A percentile compares a stretch with the other conserved stretches of the same genome.
phyloP scores from a whole-genome alignment of 495 filamentous ascomycete genomes.

The Terfezia boudieri region DNA sequence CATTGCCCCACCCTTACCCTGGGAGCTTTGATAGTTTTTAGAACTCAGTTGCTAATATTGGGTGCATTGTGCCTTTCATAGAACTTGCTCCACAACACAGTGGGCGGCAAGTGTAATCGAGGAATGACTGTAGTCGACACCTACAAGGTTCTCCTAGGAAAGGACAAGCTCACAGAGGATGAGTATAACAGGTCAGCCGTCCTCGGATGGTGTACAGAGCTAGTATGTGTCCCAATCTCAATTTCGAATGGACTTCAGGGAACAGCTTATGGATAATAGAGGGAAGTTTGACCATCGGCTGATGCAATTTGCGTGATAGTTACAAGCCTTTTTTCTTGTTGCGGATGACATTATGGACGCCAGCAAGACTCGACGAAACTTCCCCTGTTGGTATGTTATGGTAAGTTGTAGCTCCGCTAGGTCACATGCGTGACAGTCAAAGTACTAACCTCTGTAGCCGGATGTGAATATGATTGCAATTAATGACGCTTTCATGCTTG shows the following conservation, averaged over 20 bases:
- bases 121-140: slow-evolving; percentile 96
- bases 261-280: not conserved
- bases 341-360: slow-evolving; percentile 97
- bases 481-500: slow-evolving; percentile 96
- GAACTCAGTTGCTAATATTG: slow-evolving; percentile 7
- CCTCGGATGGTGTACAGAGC: slow-evolving; percentile 89
- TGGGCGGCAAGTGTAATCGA: slow-evolving; percentile 95
- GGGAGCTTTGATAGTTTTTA: not conserved
- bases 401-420: slow-evolving; percentile 1
- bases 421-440: not conserved
- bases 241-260: not conserved
- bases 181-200: slow-evolving; percentile 68
- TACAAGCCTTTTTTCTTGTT: slow-evolving; percentile 97
- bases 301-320: slow-evolving; percentile 13
- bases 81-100: slow-evolving; percentile 60
- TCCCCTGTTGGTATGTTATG: slow-evolving; percentile 76
- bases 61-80: slow-evolving; percentile 17
- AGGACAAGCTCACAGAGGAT: slow-evolving; percentile 40
- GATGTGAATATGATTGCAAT: slow-evolving; percentile 62
- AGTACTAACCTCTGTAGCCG: not conserved
- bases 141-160: slow-evolving; percentile 49
- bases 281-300: slow-evolving; percentile 1
- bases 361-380: slow-evolving; percentile 75
- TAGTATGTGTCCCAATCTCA: slow-evolving; percentile 20
- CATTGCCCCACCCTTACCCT: not conserved